These are phyloP conservation scores for Vigna unguiculata DNA, from an alignment of 306 rosid genomes.

Conservation along the genomic window DNA sequence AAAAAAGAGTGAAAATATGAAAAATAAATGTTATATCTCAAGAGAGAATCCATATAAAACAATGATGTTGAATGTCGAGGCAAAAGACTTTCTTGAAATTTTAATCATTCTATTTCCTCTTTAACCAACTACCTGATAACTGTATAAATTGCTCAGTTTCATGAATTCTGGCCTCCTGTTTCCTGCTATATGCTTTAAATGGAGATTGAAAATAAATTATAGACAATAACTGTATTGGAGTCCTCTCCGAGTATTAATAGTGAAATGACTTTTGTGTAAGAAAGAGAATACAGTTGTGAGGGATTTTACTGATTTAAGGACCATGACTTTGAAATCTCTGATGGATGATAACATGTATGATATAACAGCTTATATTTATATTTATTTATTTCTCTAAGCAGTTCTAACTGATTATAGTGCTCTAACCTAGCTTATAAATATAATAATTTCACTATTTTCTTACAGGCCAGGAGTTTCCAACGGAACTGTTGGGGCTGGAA, in stretches of 20 bases:
- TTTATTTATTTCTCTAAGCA: conserved; percentile 7
- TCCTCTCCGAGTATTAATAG: conserved; percentile 21
- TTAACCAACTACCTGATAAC: conserved; percentile 10
- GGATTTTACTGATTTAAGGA: conserved; percentile 39
- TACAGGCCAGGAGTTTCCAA: conserved; percentile 78
- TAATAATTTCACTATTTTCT: conserved; percentile 43
- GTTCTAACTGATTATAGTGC: conserved; percentile 37
- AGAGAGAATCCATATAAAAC: not conserved
- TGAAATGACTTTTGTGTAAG: conserved; percentile 32
- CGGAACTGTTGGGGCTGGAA: conserved; percentile 80
- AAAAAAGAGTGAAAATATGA: not conserved
- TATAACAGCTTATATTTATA: conserved; percentile 1
- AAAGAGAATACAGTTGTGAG: conserved; percentile 32
- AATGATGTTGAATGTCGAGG: conserved; percentile 9
- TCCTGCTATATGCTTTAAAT: not conserved
- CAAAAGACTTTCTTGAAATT: not conserved
- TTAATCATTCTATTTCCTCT: conserved; percentile 11
- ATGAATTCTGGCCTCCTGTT: not conserved
- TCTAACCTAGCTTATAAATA: conserved; percentile 40
- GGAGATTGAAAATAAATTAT: conserved; percentile 18
- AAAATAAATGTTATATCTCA: not conserved
- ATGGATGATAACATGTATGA: conserved; percentile 26
- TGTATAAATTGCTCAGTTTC: conserved; percentile 7
- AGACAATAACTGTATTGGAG: not conserved
- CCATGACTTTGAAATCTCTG: conserved; percentile 23